These are phyloP conservation scores for Ambrosia artemisiifolia DNA, from an alignment of 129 eudicot species.

Conservation along the genomic window DNA sequence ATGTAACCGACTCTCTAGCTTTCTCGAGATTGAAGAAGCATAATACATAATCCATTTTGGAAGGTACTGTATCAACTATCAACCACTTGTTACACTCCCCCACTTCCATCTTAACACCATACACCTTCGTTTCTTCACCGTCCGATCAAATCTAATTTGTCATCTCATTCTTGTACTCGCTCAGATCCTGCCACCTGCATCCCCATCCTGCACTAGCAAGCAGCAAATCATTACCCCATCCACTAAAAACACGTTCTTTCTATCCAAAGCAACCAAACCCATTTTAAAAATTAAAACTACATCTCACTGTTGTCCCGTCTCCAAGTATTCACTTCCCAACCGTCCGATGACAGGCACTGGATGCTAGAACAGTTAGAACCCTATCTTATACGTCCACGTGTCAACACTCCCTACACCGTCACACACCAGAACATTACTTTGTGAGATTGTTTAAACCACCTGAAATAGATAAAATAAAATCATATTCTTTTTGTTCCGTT, in stretches of 20 bases:
- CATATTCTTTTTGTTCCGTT: background rate
- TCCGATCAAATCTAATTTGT: background rate
- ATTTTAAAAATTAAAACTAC: background rate
- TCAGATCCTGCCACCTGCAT: conserved; percentile 19
- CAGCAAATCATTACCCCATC: background rate
- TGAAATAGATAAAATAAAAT: conserved; percentile 25
- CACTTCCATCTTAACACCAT: background rate
- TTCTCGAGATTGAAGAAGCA: conserved; percentile 14
- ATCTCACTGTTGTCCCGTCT: conserved; percentile 4
- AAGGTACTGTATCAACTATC: conserved; percentile 6
- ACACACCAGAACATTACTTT: background rate
- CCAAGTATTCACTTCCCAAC: conserved; percentile 8
- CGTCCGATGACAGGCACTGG: conserved; percentile 5
- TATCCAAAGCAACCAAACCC: conserved; percentile 9
- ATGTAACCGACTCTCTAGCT: background rate
- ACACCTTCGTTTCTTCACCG: conserved; percentile 8
- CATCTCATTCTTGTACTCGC: background rate
- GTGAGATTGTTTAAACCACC: conserved; percentile 29
- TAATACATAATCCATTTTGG: conserved; percentile 4
- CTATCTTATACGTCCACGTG: conserved; percentile 20
- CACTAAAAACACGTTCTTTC: conserved; percentile 10
- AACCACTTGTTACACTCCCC: too few species aligned
- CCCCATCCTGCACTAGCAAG: conserved; percentile 8
- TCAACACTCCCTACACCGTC: background rate
- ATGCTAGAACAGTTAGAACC: background rate